Conservation (phyloP, 345 rosid species). For the Bruguiera gymnorhiza region DNA sequence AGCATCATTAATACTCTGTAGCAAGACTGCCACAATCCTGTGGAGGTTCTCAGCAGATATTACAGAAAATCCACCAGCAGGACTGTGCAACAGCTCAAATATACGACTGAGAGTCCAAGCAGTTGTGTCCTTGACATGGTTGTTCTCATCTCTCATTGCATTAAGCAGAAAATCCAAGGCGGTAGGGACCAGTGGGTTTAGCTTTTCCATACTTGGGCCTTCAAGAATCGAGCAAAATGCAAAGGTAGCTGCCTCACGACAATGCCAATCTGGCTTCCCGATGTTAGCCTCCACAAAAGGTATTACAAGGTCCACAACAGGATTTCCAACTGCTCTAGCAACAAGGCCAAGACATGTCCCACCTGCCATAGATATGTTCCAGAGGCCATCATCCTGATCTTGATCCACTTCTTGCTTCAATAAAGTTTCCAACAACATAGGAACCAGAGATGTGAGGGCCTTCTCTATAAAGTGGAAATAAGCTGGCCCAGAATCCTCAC, state of each 20-base stretch:
- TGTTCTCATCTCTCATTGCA: conserved; percentile 78
- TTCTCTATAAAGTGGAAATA: conserved; percentile 72
- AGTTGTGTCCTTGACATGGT: conserved; percentile 89
- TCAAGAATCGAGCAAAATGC: conserved; percentile 94
- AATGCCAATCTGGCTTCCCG: conserved; percentile 67
- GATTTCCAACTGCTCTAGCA: conserved; percentile 89
- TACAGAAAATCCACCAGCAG: conserved; percentile 61
- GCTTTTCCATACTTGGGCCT: conserved; percentile 72
- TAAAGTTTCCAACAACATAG: conserved; percentile 75
- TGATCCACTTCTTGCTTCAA: conserved; percentile 94
- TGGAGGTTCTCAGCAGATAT: conserved; percentile 66
- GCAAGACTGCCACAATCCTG: conserved; percentile 50
- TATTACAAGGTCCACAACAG: conserved; percentile 82
- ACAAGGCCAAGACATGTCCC: conserved; percentile 95
- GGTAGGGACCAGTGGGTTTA: conserved; percentile 67
- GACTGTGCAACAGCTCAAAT: conserved; percentile 84
- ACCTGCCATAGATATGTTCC: conserved; percentile 97
- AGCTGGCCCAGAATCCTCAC: conserved; percentile 57
- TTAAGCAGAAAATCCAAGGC: conserved; percentile 76
- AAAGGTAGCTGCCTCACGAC: conserved; percentile 90
- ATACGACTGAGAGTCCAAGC: conserved; percentile 95
- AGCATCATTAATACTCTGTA: conserved; percentile 73
- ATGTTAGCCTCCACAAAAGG: conserved; percentile 84
- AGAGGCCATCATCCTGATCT: conserved; percentile 76
- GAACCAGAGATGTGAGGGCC: conserved; percentile 73